Evolutionary conservation across 1,139 yeast species (phyloP), one percentile per base, ranked within the genome.

Genomic region (Kodamaea derodonti): DNA sequence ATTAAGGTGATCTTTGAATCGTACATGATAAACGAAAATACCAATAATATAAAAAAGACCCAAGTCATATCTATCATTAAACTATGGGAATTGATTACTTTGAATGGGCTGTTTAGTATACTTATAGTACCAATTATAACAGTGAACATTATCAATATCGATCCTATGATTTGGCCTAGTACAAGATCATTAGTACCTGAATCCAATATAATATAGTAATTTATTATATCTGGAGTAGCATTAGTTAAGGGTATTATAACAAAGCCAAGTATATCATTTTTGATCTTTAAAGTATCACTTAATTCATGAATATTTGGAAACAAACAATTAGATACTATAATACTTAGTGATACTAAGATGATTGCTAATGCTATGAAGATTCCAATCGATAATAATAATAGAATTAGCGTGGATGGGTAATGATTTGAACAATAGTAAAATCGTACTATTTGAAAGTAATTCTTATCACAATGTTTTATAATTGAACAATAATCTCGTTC

Each of bases 1-100:
- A 48, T 34, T 3, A 62, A 35, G 20, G 74, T 70, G 24, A 79
- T 61, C 37, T 60, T 58, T 6, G 78, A 78, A 53, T 79, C 84
- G 3, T 62, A 54, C 11, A 79, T 46, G 32, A 78, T 69, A 35
- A 54, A 54, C 35, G 69, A 54, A 27, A 76, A 64, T 3, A 72
- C 37, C 1, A 58, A 33, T 4, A 76, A 54, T 13, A 73, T 56
- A 17, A 36, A 34, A 12, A 62, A 46, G 4, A 67, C 59, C 60
- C 68, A 65, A 3, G 50, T 36, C 35, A 65, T 52, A 37, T 66
- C 71, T 16, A 56, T 39, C 13, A 62, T 32, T n/a, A 65, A 35
- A 13, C 46, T 39, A 23, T 47, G 48, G 24, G 49, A 48, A 25
- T 52, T 45, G 6, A 31, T 37, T 2, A 62, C 50, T 16, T 41